These are phyloP conservation scores for Linum lewisii DNA, from an alignment of 345 rosid genomes.

Conservation along the genomic window DNA sequence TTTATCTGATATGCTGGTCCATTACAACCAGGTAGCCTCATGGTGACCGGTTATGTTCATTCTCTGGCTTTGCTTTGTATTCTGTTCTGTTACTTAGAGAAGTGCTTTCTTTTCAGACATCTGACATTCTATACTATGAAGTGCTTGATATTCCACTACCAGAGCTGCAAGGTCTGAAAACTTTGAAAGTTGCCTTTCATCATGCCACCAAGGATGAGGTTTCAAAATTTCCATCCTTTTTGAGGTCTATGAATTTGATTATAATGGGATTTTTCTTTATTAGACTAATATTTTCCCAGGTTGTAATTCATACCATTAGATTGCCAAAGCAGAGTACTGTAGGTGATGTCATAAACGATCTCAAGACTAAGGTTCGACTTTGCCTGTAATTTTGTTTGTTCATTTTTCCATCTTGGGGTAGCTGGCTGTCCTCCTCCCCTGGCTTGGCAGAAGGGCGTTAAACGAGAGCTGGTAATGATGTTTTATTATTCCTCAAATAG, in stretches of 20 bases:
- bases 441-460: not conserved
- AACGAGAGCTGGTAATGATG: not conserved
- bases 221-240: not conserved
- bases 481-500: not conserved
- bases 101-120: not conserved
- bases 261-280: slow-evolving; percentile 10
- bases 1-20: slow-evolving; percentile 84
- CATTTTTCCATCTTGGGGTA: too few relatives aligned
- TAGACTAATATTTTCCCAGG: slow-evolving; percentile 26
- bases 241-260: slow-evolving; percentile 1
- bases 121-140: slow-evolving; percentile 5
- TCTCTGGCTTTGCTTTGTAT: not conserved
- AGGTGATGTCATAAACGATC: slow-evolving; percentile 27
- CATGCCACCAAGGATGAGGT: slow-evolving; percentile 21
- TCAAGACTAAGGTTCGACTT: slow-evolving; percentile 21
- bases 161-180: slow-evolving; percentile 4
- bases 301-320: slow-evolving; percentile 26
- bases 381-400: not conserved
- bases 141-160: slow-evolving; percentile 4
- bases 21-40: slow-evolving; percentile 71
- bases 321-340: slow-evolving; percentile 31
- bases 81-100: not conserved
- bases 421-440: not conserved
- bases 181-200: slow-evolving; percentile 19
- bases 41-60: not conserved